Percentiles rank a stretch among this genome's conserved stretches.
These are phyloP conservation scores for Cyclostephanos tholiformis DNA, from an alignment of 108 stramenopile genomes.

Conservation along the genomic window DNA sequence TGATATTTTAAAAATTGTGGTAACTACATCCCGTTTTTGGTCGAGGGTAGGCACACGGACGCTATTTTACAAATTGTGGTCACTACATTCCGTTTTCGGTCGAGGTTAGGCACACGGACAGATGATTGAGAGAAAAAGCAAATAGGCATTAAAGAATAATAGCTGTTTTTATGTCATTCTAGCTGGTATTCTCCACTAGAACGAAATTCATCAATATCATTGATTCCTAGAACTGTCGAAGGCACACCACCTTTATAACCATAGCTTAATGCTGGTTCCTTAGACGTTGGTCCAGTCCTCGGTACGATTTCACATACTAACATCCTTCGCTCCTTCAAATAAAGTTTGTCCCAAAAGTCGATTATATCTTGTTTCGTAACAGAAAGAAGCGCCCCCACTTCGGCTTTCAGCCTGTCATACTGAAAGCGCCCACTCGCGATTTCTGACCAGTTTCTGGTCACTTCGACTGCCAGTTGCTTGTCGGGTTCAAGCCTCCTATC, in stretches of 20 bases:
- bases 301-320: constrained; percentile 76
- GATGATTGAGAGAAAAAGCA: background rate
- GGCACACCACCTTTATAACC: constrained; percentile 43
- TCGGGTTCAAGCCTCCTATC: constrained; percentile 85
- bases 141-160: background rate
- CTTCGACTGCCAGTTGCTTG: constrained; percentile 73
- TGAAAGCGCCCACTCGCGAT: constrained; percentile 73
- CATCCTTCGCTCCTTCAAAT: constrained; percentile 59
- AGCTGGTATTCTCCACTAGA: constrained; percentile 34
- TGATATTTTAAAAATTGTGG: too few species aligned
- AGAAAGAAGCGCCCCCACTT: constrained; percentile 66
- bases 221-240: constrained; percentile 57
- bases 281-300: constrained; percentile 57
- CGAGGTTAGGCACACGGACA: background rate
- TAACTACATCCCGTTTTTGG: too few species aligned
- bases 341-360: constrained; percentile 74
- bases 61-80: too few species aligned
- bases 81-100: background rate
- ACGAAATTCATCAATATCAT: constrained; percentile 65
- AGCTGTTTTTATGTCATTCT: background rate
- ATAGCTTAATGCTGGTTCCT: constrained; percentile 53
- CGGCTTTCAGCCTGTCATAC: constrained; percentile 73
- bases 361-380: constrained; percentile 74
- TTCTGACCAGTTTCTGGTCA: constrained; percentile 84
- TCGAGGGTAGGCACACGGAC: background rate